A percentile compares a stretch with the other conserved stretches of the same genome.
phyloP scores from a whole-genome alignment of 2,329 filamentous ascomycete species.

The Corinectria fuckeliana region DNA sequence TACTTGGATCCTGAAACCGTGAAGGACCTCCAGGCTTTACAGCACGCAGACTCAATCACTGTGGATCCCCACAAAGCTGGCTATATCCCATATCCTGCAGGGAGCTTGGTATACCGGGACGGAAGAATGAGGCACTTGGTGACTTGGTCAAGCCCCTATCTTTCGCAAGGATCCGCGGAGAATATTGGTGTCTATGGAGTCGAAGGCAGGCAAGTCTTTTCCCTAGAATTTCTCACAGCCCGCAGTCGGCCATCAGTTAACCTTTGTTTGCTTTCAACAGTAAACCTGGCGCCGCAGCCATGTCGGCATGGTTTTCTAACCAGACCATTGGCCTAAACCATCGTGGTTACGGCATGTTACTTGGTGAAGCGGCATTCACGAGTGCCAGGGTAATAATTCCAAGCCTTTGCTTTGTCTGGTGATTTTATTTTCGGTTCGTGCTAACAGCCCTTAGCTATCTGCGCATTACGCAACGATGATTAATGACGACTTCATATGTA shows the following conservation, averaged over 20 bases:
- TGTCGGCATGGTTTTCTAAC: slow-evolving; percentile 53
- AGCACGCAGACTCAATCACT: slow-evolving; percentile 52
- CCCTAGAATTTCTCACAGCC: not conserved
- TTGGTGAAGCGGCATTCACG: slow-evolving; percentile 52
- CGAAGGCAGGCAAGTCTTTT: slow-evolving; percentile 47
- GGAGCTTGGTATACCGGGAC: slow-evolving; percentile 52
- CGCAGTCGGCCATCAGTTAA: fast-evolving
- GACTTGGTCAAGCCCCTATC: slow-evolving; percentile 51
- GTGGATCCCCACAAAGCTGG: slow-evolving; percentile 57
- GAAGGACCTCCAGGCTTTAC: slow-evolving; percentile 48
- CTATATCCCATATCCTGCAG: slow-evolving; percentile 55
- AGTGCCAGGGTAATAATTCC: slow-evolving; percentile 44
- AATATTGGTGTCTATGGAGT: slow-evolving; percentile 53
- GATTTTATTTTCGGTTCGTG: not conserved
- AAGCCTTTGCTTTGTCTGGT: fast-evolving
- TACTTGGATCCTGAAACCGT: slow-evolving; percentile 45
- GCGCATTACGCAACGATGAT: slow-evolving; percentile 51
- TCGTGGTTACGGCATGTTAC: slow-evolving; percentile 49
- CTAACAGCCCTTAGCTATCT: slow-evolving; percentile 39
- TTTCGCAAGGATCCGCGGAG: slow-evolving; percentile 47
- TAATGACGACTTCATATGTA: slow-evolving; percentile 45
- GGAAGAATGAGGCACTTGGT: slow-evolving; percentile 51
- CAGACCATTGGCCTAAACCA: slow-evolving; percentile 49
- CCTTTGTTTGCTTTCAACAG: slow-evolving; percentile 26
- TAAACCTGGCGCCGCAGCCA: slow-evolving; percentile 53